Evolutionary conservation across 2,329 filamentous ascomycete species (phyloP).

Genomic region (Scolecobasidium constrictum): DNA sequence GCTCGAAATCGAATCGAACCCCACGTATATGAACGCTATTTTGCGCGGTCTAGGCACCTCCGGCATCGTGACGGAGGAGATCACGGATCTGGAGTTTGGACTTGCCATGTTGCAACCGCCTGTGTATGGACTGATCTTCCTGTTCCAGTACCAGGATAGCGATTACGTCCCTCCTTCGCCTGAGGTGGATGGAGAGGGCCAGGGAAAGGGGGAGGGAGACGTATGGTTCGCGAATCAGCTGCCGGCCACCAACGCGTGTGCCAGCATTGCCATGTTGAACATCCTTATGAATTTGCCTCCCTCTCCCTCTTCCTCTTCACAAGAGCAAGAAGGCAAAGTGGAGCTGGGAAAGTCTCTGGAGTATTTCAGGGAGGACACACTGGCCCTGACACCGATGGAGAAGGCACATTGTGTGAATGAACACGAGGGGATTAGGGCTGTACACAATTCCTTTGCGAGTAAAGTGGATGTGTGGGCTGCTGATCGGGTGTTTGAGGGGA

Average conservation of each 20-base stretch:
- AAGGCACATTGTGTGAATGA: slow-evolving; percentile 66
- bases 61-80: slow-evolving; percentile 63
- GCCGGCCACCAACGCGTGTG: slow-evolving; percentile 65
- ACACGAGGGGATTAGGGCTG: slow-evolving; percentile 64
- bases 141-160: slow-evolving; percentile 59
- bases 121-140: slow-evolving; percentile 77
- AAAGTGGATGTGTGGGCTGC: slow-evolving; percentile 66
- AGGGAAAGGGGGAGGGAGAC: slow-evolving; percentile 47
- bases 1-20: slow-evolving; percentile 83
- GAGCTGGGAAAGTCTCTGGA: slow-evolving; percentile 59
- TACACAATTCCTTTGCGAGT: slow-evolving; percentile 81
- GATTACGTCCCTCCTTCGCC: slow-evolving; percentile 21
- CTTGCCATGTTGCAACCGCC: slow-evolving; percentile 59
- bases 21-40: slow-evolving; percentile 78
- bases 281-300: slow-evolving; percentile 79
- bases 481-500: slow-evolving; percentile 53
- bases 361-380: slow-evolving; percentile 64
- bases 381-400: slow-evolving; percentile 55
- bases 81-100: slow-evolving; percentile 61
- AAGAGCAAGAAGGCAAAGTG: slow-evolving; percentile 34
- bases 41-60: slow-evolving; percentile 66
- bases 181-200: slow-evolving; percentile 39
- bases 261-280: slow-evolving; percentile 84
- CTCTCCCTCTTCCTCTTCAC: no score
- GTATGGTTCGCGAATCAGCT: slow-evolving; percentile 96